A percentile compares a stretch with the other conserved stretches of the same genome.
Evolutionary conservation across 177 flowering plant genomes (phyloP).

Genomic region (Telopea speciosissima): DNA sequence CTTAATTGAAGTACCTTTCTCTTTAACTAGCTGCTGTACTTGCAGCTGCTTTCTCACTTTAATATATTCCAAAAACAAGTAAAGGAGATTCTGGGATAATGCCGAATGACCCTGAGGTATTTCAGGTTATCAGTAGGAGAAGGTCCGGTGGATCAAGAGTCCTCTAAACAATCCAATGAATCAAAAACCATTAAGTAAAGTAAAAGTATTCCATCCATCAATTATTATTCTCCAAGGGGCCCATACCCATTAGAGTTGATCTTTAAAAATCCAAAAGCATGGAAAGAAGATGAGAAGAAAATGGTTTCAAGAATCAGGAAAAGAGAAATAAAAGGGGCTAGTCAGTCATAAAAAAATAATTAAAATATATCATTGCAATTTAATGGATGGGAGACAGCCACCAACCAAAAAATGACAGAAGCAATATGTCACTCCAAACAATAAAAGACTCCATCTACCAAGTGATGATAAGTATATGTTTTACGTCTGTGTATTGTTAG

Average conservation of each 20-base stretch:
- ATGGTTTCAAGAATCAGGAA: constrained; percentile 56
- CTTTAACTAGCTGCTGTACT: constrained; percentile 68
- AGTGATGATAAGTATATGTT: too few species aligned
- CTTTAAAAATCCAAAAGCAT: constrained; percentile 42
- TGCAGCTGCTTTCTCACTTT: constrained; percentile 49
- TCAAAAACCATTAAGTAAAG: constrained; percentile 5
- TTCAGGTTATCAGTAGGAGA: constrained; percentile 38
- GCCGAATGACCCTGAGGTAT: constrained; percentile 32
- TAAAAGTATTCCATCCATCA: too few species aligned
- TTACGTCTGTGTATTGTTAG: too few species aligned
- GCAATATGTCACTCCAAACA: constrained; percentile 19
- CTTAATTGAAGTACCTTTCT: constrained; percentile 42
- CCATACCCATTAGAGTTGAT: too few species aligned
- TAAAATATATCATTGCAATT: constrained; percentile 6
- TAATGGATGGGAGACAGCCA: background rate
- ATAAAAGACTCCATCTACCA: too few species aligned
- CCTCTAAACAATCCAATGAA: constrained; percentile 13
- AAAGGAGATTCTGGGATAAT: constrained; percentile 80
- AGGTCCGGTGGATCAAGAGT: constrained; percentile 67
- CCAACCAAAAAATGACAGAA: constrained; percentile 17
- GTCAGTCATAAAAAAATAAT: constrained; percentile 26
- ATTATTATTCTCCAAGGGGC: too few species aligned
- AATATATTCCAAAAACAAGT: constrained; percentile 51
- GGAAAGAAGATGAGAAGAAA: constrained; percentile 43
- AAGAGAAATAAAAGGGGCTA: constrained; percentile 29